These are phyloP conservation scores for Capsicum baccatum DNA, from an alignment of 257 asterid species.

Conservation along the genomic window DNA sequence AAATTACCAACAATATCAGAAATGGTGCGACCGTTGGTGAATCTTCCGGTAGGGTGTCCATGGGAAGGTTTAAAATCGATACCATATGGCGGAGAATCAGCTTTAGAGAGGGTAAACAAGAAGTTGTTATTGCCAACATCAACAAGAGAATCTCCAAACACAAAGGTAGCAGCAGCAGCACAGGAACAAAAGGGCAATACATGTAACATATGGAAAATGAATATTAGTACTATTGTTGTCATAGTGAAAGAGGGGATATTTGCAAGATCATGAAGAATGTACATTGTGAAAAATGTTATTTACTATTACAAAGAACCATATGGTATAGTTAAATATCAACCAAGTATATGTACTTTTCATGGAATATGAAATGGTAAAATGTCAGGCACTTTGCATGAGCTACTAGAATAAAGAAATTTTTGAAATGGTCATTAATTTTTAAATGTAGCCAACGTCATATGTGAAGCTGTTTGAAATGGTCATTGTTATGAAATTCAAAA, in stretches of 20 bases:
- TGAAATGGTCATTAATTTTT: slow-evolving; percentile 6
- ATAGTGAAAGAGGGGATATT: background rate
- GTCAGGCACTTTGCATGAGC: slow-evolving; percentile 27
- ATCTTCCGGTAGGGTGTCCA: slow-evolving; percentile 62
- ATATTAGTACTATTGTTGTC: background rate
- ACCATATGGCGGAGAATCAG: slow-evolving; percentile 63
- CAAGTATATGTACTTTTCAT: background rate
- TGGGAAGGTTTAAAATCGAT: slow-evolving; percentile 55
- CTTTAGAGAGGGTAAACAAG: slow-evolving; percentile 53
- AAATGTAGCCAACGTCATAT: background rate
- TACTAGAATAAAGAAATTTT: background rate
- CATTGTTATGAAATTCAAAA: background rate
- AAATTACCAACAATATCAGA: slow-evolving; percentile 53
- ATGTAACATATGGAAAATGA: slow-evolving; percentile 24
- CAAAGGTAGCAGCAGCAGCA: slow-evolving; percentile 44
- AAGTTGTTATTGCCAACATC: slow-evolving; percentile 62
- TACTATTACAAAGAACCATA: slow-evolving; percentile 1
- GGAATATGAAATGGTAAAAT: slow-evolving; percentile 18
- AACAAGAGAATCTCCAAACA: slow-evolving; percentile 62
- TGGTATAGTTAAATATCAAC: background rate
- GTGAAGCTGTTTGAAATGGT: slow-evolving; percentile 1
- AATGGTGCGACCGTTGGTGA: slow-evolving; percentile 66
- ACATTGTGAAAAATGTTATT: background rate
- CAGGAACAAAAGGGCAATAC: slow-evolving; percentile 24
- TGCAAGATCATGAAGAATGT: background rate